These are phyloP conservation scores for Candida albicans DNA, from an alignment of 1,139 yeast species.

Conservation along the genomic window DNA sequence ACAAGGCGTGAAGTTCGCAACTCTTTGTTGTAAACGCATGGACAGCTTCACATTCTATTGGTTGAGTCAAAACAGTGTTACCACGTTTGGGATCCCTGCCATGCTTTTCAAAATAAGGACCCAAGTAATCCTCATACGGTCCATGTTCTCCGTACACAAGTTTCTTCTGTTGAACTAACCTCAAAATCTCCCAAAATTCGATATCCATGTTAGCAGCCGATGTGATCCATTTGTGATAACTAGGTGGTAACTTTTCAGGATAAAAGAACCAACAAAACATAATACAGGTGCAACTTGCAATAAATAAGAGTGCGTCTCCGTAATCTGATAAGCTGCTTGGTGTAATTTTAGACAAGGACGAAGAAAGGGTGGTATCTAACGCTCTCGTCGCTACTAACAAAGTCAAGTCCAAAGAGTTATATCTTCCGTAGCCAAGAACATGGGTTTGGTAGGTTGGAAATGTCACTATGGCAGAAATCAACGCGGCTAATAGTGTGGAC, in stretches of 20 bases:
- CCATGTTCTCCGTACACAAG: constrained; percentile 28
- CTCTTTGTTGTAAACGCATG: constrained; percentile 35
- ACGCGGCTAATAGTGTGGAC: constrained; percentile 31
- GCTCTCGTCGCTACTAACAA: constrained; percentile 39
- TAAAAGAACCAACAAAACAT: constrained; percentile 39
- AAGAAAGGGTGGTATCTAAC: constrained; percentile 32
- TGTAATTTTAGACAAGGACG: constrained; percentile 21
- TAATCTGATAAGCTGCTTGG: constrained; percentile 16
- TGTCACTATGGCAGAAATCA: constrained; percentile 26
- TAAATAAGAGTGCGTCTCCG: constrained; percentile 34
- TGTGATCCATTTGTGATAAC: constrained; percentile 41
- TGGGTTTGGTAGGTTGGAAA: constrained; percentile 35
- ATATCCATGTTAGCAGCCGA: constrained; percentile 44
- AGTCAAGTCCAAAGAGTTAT: constrained; percentile 35
- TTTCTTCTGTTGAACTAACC: constrained; percentile 23
- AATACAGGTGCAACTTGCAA: constrained; percentile 29
- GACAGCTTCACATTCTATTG: constrained; percentile 31
- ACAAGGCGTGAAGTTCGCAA: constrained; percentile 40
- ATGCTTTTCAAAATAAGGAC: constrained; percentile 27
- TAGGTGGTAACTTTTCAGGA: constrained; percentile 34
- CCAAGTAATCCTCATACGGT: constrained; percentile 21
- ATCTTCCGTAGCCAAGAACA: constrained; percentile 29
- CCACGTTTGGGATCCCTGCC: constrained; percentile 27
- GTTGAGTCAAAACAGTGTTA: constrained; percentile 20
- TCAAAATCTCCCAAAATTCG: constrained; percentile 26